Evolutionary conservation across 2,329 filamentous ascomycete species (phyloP).

Genomic region (Penicillium sp.): DNA sequence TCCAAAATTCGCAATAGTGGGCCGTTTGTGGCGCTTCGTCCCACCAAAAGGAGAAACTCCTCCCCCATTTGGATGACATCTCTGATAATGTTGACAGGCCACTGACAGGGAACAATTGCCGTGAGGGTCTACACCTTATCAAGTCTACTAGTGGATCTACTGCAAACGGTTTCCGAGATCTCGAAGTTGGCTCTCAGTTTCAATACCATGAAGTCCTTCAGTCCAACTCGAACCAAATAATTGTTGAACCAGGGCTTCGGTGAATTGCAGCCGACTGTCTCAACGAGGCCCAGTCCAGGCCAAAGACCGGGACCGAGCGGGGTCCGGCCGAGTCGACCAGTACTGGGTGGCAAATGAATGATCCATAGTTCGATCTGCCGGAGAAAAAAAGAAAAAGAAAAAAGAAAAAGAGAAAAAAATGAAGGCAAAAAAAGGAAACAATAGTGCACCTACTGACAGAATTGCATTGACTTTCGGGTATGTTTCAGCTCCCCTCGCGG

Average conservation of each 20-base stretch:
- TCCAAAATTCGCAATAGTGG: background rate
- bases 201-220: too few relatives aligned
- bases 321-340: background rate
- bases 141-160: background rate
- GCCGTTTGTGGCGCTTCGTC: constrained; percentile 1
- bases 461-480: background rate
- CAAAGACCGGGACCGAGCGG: background rate
- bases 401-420: background rate
- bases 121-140: background rate
- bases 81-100: background rate
- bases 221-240: background rate
- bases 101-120: background rate
- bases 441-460: too few relatives aligned
- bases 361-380: background rate
- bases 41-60: constrained; percentile 2
- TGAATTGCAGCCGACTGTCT: background rate
- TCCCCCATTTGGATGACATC: background rate
- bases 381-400: background rate
- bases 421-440: background rate
- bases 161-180: background rate
- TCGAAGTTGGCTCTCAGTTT: background rate
- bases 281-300: background rate
- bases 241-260: background rate
- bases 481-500: constrained; percentile 14
- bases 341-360: constrained; percentile 1